Base-by-base conservation (phyloP, 768 basidiomycete genomes). In the Mycena belliarum region DNA sequence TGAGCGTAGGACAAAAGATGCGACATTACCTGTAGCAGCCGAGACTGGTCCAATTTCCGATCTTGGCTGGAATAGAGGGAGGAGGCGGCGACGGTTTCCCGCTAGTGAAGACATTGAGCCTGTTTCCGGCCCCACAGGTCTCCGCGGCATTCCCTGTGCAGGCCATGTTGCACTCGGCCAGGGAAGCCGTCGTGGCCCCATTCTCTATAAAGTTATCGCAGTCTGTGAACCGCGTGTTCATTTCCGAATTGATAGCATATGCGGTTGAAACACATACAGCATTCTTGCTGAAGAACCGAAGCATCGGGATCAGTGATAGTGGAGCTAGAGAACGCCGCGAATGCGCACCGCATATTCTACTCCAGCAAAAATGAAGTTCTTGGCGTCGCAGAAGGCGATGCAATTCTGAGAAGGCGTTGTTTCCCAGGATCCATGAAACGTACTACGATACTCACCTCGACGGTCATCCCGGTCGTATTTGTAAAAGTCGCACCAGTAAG, bases 11-110 rank as follows among this genome's bases (percentile, higher is more conserved):
- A 28, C 33, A 29, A 32, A 21, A 42, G 43, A 28, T 53, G 32
- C 29, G 32, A 38, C 37, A 32, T 21, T 32, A 65, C 89, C 74
- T 86, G 73, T 81, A 90, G 68, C 90, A 92, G 16, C 90, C 90
- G 23, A 91, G 77, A 0, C 84, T 86, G 3, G 72, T 69, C 89
- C 89, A 91, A 33, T 80, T 76, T 4, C 87, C 88, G 41, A 86
- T 79, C 47, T 69, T 80, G 2, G 80, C 76, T 0, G 81, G 77
- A 25, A 81, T 82, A 16, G 71, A 61, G 0, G 89, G 88, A 10
- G 80, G 70, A 0, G 82, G 64, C 9, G 89, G 83, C 26, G 88
- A 84, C 11, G 76, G 52, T 26, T 71, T 70, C 23, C 88, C 87
- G 59, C 79, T 87, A 78, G 77, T 83, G 72, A 83, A 83, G 18